Evolutionary conservation across 2,329 filamentous ascomycete species (phyloP).

Genomic region (Penicillium sp.): DNA sequence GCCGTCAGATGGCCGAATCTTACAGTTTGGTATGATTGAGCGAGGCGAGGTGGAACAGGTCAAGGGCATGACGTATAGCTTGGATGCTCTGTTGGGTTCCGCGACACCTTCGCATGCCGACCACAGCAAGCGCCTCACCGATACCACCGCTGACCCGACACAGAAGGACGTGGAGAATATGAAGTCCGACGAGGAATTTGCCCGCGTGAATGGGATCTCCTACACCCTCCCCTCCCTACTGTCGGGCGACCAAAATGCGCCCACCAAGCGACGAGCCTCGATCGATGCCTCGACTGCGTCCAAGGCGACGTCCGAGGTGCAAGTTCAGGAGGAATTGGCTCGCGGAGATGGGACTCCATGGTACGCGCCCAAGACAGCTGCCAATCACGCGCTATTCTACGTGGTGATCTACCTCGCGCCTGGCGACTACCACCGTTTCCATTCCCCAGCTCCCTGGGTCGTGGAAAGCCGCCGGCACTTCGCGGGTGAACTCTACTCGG

Average conservation of each 20-base stretch:
- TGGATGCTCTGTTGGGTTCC: conserved; percentile 81
- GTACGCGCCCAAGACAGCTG: conserved; percentile 64
- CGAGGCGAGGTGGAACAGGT: conserved; percentile 96
- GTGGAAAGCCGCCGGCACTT: conserved; percentile 95
- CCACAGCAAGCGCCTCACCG: conserved; percentile 37
- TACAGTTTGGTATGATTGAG: conserved; percentile 90
- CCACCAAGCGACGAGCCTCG: conserved; percentile 51
- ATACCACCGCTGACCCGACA: conserved; percentile 32
- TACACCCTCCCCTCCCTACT: conserved; percentile 88
- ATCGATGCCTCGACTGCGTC: conserved; percentile 71
- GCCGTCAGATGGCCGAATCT: conserved; percentile 82
- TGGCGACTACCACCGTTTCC: conserved; percentile 97
- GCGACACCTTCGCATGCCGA: conserved; percentile 49
- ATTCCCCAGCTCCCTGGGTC: conserved; percentile 93
- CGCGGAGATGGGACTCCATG: conserved; percentile 62
- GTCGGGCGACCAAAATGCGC: conserved; percentile 58
- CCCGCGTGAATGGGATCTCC: conserved; percentile 87
- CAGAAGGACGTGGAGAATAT: conserved; percentile 61
- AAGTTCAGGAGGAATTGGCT: conserved; percentile 80
- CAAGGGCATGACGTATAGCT: conserved; percentile 95
- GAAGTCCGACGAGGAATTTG: conserved; percentile 85
- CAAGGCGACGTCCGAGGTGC: conserved; percentile 69
- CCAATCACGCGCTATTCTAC: conserved; percentile 76
- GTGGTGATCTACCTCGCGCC: conserved; percentile 93
- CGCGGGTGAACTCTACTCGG: conserved; percentile 90